These are phyloP conservation scores for Alloascoidea africana DNA, from an alignment of 805 yeast genomes.

Conservation along the genomic window DNA sequence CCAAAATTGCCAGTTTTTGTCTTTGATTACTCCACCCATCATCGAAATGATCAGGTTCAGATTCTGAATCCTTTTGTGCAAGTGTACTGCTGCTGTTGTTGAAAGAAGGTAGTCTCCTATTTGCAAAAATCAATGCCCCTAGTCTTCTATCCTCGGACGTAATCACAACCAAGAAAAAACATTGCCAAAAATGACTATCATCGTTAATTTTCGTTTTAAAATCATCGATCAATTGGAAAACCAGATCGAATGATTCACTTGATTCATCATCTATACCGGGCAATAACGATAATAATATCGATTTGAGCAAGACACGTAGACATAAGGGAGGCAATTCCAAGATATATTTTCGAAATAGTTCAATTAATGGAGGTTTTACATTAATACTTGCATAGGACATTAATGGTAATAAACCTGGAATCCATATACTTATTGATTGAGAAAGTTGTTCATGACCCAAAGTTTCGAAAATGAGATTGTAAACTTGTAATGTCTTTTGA, in stretches of 20 bases:
- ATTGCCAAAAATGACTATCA: constrained; percentile 78
- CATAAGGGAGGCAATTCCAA: constrained; percentile 32
- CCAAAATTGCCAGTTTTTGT: constrained; percentile 11
- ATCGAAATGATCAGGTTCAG: constrained; percentile 2
- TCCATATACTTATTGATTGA: constrained; percentile 54
- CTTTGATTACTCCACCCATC: constrained; percentile 11
- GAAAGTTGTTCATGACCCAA: constrained; percentile 42
- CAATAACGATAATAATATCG: constrained; percentile 57
- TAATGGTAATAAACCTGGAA: constrained; percentile 85
- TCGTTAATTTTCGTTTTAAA: constrained; percentile 42
- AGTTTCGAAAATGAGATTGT: constrained; percentile 50
- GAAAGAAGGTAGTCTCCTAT: constrained; percentile 40
- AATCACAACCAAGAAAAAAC: constrained; percentile 58
- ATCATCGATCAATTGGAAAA: constrained; percentile 41
- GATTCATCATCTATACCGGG: constrained; percentile 92
- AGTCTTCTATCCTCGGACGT: constrained; percentile 65
- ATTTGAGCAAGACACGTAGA: constrained; percentile 43
- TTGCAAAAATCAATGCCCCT: constrained; percentile 75
- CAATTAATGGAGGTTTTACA: constrained; percentile 66
- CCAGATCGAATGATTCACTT: constrained; percentile 59
- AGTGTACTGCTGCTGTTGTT: constrained; percentile 13
- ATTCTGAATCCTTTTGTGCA: constrained; percentile 5
- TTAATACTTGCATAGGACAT: constrained; percentile 81
- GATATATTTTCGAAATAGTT: constrained; percentile 40
- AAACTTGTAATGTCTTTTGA: constrained; percentile 70